Conservation (phyloP, 176 grass and related monocot genomes). For the Hsuehochloa calcarea region DNA sequence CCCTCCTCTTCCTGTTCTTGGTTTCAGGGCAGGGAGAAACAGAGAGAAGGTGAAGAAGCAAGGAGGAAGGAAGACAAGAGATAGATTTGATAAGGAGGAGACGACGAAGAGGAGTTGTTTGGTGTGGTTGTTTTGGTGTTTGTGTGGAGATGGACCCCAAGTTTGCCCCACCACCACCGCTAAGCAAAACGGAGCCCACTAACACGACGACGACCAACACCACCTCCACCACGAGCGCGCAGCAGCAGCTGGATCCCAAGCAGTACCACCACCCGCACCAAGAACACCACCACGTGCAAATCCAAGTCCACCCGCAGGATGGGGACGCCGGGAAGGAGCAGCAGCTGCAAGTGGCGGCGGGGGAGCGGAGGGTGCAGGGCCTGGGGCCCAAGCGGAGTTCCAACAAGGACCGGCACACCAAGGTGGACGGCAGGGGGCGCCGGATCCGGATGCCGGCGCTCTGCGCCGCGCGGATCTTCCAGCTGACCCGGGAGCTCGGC, state of each 20-base stretch:
- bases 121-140: constrained; percentile 21
- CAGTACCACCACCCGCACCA: constrained; percentile 46
- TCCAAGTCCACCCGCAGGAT: constrained; percentile 42
- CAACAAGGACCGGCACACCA: constrained; percentile 91
- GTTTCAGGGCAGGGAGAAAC: neutral
- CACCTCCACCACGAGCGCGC: constrained; percentile 30
- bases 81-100: constrained; percentile 22
- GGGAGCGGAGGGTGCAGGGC: constrained; percentile 48
- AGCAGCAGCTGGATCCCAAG: constrained; percentile 57
- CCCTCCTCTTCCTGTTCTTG: neutral
- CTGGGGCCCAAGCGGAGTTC: constrained; percentile 74
- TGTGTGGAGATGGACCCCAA: constrained; percentile 62
- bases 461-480: constrained; percentile 83
- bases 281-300: constrained; percentile 38
- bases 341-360: constrained; percentile 21
- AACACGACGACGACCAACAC: constrained; percentile 34
- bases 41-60: neutral
- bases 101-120: neutral
- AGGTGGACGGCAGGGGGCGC: constrained; percentile 72
- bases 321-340: constrained; percentile 31
- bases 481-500: constrained; percentile 73
- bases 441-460: constrained; percentile 89
- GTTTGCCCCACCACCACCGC: constrained; percentile 62
- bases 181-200: constrained; percentile 72
- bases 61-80: neutral